phyloP scores from a whole-genome alignment of 345 rosid species.

The Eutrema yunnanense region DNA sequence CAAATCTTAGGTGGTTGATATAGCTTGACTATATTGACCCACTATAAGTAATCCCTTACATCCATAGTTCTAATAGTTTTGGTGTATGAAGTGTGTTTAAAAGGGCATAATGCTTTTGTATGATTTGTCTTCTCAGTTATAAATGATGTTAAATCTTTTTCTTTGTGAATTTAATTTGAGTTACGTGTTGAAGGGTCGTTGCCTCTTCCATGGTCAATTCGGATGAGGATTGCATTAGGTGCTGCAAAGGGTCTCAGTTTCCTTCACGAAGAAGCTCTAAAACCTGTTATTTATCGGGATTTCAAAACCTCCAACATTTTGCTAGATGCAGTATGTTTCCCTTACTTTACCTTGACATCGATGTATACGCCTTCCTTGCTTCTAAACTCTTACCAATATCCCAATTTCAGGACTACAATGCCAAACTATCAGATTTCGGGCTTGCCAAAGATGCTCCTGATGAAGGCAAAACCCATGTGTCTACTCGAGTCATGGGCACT shows the following conservation, averaged over 20 bases:
- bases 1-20: background rate
- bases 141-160: background rate
- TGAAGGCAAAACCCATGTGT: slow-evolving; percentile 80
- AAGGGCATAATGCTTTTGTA: background rate
- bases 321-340: slow-evolving; percentile 66
- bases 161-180: background rate
- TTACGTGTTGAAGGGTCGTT: slow-evolving; percentile 51
- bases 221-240: slow-evolving; percentile 95
- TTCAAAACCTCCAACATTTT: slow-evolving; percentile 95
- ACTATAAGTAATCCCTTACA: background rate
- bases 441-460: slow-evolving; percentile 88
- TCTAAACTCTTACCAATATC: slow-evolving; percentile 7
- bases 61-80: background rate
- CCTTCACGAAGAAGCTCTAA: slow-evolving; percentile 96
- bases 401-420: slow-evolving; percentile 64
- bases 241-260: slow-evolving; percentile 97
- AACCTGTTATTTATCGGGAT: slow-evolving; percentile 94
- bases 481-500: slow-evolving; percentile 88
- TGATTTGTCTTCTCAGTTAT: background rate
- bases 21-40: background rate
- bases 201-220: slow-evolving; percentile 96
- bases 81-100: background rate
- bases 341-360: background rate
- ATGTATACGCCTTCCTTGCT: background rate
- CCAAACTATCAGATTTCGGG: slow-evolving; percentile 87